Conservation (phyloP, 2,329 filamentous ascomycete species). For the Volutella citrinella region DNA sequence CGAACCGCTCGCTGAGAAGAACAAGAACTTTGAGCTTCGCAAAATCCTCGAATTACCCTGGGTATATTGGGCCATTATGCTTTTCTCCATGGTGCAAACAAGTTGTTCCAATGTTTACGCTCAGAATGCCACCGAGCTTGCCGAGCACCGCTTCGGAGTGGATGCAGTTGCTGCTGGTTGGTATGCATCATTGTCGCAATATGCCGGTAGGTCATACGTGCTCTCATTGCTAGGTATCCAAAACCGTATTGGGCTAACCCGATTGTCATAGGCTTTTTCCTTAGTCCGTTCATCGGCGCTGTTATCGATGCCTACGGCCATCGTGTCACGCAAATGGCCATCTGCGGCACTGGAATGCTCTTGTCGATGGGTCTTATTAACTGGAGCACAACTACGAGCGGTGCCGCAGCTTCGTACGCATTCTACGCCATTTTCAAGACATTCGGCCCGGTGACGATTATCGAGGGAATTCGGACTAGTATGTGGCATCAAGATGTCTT, state of each 20-base stretch:
- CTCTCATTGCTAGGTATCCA: no score
- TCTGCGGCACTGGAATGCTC: conserved; percentile 47
- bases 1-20: conserved; percentile 54
- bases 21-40: conserved; percentile 50
- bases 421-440: conserved; percentile 54
- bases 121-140: conserved; percentile 58
- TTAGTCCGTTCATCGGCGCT: conserved; percentile 52
- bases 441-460: conserved; percentile 54
- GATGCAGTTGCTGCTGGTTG: conserved; percentile 53
- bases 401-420: conserved; percentile 56
- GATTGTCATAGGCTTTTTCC: conserved; percentile 43
- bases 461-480: conserved; percentile 57
- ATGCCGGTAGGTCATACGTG: conserved; percentile 24
- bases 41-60: conserved; percentile 56
- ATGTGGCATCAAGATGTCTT: conserved; percentile 58
- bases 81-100: conserved; percentile 56
- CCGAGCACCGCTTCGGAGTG: conserved; percentile 54
- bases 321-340: conserved; percentile 48
- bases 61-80: conserved; percentile 54
- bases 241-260: neutral
- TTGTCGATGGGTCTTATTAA: conserved; percentile 52
- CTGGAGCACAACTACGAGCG: conserved; percentile 44
- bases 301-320: conserved; percentile 55
- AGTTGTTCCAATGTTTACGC: conserved; percentile 51
- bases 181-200: conserved; percentile 55